Evolutionary conservation across 2,329 filamentous ascomycete species (phyloP).

Genomic region (Cercospora zeina): DNA sequence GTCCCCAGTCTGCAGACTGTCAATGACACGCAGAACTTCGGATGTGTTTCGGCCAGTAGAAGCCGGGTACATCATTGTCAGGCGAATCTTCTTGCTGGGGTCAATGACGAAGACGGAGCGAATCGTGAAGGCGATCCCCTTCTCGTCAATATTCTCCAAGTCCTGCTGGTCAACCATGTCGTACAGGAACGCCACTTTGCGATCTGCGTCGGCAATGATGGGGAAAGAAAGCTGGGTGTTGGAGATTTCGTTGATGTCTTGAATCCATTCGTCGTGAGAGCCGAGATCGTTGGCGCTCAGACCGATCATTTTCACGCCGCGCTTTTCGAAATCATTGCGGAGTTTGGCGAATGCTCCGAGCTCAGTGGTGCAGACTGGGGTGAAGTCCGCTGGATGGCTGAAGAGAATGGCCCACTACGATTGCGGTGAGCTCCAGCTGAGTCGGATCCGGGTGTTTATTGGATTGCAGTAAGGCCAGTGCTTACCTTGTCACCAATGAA

Average conservation of each 20-base stretch:
- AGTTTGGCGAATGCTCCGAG: slow-evolving; percentile 90
- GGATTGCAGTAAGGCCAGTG: background rate
- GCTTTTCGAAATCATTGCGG: slow-evolving; percentile 81
- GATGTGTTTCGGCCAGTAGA: slow-evolving; percentile 69
- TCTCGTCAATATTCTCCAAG: slow-evolving; percentile 40
- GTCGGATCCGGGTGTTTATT: background rate
- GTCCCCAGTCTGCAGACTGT: slow-evolving; percentile 67
- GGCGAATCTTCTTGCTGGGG: slow-evolving; percentile 87
- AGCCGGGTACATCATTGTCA: slow-evolving; percentile 89
- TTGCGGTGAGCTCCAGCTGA: background rate
- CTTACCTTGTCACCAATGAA: slow-evolving; percentile 66
- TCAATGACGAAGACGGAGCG: slow-evolving; percentile 94
- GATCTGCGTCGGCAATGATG: slow-evolving; percentile 54
- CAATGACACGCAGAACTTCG: slow-evolving; percentile 60
- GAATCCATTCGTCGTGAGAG: slow-evolving; percentile 85
- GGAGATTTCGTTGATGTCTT: slow-evolving; percentile 61
- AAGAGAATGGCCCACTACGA: slow-evolving; percentile 69
- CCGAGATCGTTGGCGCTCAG: slow-evolving; percentile 79
- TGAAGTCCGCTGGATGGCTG: slow-evolving; percentile 85
- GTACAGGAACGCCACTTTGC: slow-evolving; percentile 52
- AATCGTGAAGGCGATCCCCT: slow-evolving; percentile 81
- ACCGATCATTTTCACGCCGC: slow-evolving; percentile 87
- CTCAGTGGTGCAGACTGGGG: slow-evolving; percentile 93
- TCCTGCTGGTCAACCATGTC: slow-evolving; percentile 49
- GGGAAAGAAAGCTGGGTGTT: slow-evolving; percentile 51